Base-by-base conservation (phyloP, 768 basidiomycete species). In the Hygrophorus russula region DNA sequence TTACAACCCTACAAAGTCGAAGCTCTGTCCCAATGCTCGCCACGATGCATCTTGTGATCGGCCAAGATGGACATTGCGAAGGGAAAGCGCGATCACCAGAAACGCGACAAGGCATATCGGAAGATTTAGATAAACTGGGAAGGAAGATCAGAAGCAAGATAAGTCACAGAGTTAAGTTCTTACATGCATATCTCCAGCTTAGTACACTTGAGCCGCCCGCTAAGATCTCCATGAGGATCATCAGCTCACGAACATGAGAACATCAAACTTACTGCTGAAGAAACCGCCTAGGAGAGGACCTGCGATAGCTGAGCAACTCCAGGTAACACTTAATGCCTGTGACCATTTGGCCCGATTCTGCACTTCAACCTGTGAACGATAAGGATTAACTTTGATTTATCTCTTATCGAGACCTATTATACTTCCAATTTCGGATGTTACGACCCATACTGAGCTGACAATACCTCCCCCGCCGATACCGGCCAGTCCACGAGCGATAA, bases 401-500 rank as follows among this genome's bases (percentile, higher is more conserved):
- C 13, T n/a, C 13, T 9, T 24, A 3, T 24, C 24, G 24, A 24
- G 17, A 35, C 33, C 33, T n/a, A 17, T 17, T 3, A 35, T 17
- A 35, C 13, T n/a, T 24, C 38, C 46, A 15, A 91, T 78, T 58
- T 91, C 87, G 49, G 86, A 74, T 36, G 84, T 88, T 46, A 91
- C 80, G 17, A 85, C 76, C 88, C 88, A 90, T 29, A 90, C 86
- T 34, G 82, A 73, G 56, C 76, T 76, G 46, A 89, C 87, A 49
- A 91, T 88, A 7, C 88, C 88, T 29, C 88, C 88, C 12, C 81
- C 88, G n/a, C 88, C 88, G 46, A 86, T 67, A 34, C 88, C 88
- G 47, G 85, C 82, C 41, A 74, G 49, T 32, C 69, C 69, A 37
- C 87, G 72, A 41, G 79, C 73, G 18, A 75, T 60, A 46, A 88